Base-by-base conservation (phyloP, 2,329 filamentous ascomycete genomes). In the Aspergillus fijiensis region DNA sequence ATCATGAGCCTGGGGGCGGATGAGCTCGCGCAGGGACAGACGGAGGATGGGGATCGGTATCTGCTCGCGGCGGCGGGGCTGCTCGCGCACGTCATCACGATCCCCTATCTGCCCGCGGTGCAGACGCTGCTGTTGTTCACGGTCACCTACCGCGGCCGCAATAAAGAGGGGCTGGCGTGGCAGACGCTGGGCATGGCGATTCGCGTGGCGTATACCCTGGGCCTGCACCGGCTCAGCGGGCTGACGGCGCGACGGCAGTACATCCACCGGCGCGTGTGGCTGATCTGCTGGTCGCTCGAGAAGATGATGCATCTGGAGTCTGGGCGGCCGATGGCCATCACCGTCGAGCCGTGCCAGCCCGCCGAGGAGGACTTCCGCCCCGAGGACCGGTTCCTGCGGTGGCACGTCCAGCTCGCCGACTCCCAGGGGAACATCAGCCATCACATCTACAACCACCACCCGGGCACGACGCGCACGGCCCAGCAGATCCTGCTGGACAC, bases 381-480 rank as follows among this genome's bases (percentile, higher is more conserved):
- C 14, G 50, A 51, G 11, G 49, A 45, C 16, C 54, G n/a, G 9
- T 60, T 58, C 16, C 47, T 62, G 10, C 35, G 35, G 0, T 65
- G 63, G 63, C 61, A 63, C 19, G 42, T 65, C 5, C 60, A 51
- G 6, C 51, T 65, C 0, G 60, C 58, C 0, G 25, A 50, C 10
- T 65, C 61, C n/a, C 61, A 63, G 49, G 59, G 61, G 5, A 60
- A 35, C 23, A 65, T 65, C 47, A 63, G 63, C 23, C 51, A 61
- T 3, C 63, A 65, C 31, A 48, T 65, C 3, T 65, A 65, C 45
- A 63, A 49, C 25, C 39, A 59, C 47, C 55, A 27, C n/a, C 16
- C 55, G 4, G 42, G 49, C 33, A 35, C 33, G 10, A 49, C 48
- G 3, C 35, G 59, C n/a, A 57, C 27, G 4, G 62, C 59, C 2